Evolutionary conservation across 129 eudicot genomes (phyloP), one percentile per base, ranked within the genome.

Genomic region (Flaveria ramosissima): DNA sequence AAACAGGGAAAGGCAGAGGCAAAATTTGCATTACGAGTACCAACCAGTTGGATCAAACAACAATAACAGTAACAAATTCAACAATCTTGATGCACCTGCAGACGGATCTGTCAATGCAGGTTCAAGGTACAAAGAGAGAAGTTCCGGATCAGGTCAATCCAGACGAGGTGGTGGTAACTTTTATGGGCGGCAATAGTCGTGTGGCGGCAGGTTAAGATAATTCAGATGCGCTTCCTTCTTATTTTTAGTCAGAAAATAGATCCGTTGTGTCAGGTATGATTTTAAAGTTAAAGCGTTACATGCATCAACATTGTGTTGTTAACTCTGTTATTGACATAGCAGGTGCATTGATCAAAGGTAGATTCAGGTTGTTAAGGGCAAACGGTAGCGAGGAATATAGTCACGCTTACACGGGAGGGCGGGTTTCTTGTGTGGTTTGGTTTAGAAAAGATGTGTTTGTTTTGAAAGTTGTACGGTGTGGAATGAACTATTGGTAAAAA

Each of bases 31-130:
- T 52, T 89, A 83, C 41, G 97, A 91, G 81, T 91, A 95, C 85
- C 97, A 91, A 86, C 96, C 99, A 32, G 96, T 91, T 55, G 99
- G 93, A 51, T 77, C 86, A 3, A 71, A 78, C 75, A 87, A 48
- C 65, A 81, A 84, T 72, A 81, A 63, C 66, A 81, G 62, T 68
- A 82, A 76, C 62, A 81, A 79, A 70, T 26, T 76, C 8, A 78
- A 62, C 65, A 84, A 71, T 20, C 65, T 66, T 41, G 92, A 83
- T 71, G 90, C 81, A 67, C 76, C 81, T 72, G 73, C 36, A 39
- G 95, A 84, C 7, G 68, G 19, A 61, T 61, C 68, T 6, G 68
- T 41, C 43, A 61, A 61, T 80, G 72, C 72, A 46, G 85, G 79
- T 72, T 64, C 68, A 30, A 78, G 79, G 83, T 85, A 82, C 84